These are phyloP conservation scores for Lactarius tabidus DNA, from an alignment of 768 basidiomycete genomes.

Conservation along the genomic window DNA sequence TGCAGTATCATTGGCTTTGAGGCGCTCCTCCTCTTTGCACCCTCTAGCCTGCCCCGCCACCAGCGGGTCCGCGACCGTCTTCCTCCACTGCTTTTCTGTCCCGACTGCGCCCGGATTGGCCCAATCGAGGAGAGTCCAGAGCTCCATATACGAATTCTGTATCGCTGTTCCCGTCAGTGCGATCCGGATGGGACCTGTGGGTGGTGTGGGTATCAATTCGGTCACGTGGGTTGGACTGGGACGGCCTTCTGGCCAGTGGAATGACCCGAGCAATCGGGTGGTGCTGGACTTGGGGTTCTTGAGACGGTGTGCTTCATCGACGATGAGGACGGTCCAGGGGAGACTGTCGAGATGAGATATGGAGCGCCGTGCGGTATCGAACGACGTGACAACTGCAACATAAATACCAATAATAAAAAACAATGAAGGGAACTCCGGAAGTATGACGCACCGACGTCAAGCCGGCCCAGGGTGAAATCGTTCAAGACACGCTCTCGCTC, in stretches of 20 bases:
- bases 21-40: constrained; percentile 59
- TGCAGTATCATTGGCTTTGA: constrained; percentile 58
- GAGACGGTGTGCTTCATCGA: constrained; percentile 89
- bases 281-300: constrained; percentile 73
- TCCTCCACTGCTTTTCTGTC: constrained; percentile 69
- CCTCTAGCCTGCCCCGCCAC: constrained; percentile 61
- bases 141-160: constrained; percentile 86
- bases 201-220: constrained; percentile 13
- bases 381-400: constrained; percentile 68
- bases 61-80: constrained; percentile 64
- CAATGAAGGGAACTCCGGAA: not conserved
- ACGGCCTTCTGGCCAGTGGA: constrained; percentile 43
- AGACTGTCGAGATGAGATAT: constrained; percentile 66
- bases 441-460: constrained; percentile 69
- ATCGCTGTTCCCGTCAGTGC: constrained; percentile 83
- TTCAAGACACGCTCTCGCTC: constrained; percentile 54
- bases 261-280: constrained; percentile 65
- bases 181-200: constrained; percentile 47
- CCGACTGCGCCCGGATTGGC: constrained; percentile 81
- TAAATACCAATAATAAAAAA: not conserved
- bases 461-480: constrained; percentile 75
- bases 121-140: constrained; percentile 93
- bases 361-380: constrained; percentile 68
- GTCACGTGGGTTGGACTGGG: constrained; percentile 25
- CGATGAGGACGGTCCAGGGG: constrained; percentile 67